Conservation (phyloP, 306 rosid genomes). For the Elaeagnus macrophylla region DNA sequence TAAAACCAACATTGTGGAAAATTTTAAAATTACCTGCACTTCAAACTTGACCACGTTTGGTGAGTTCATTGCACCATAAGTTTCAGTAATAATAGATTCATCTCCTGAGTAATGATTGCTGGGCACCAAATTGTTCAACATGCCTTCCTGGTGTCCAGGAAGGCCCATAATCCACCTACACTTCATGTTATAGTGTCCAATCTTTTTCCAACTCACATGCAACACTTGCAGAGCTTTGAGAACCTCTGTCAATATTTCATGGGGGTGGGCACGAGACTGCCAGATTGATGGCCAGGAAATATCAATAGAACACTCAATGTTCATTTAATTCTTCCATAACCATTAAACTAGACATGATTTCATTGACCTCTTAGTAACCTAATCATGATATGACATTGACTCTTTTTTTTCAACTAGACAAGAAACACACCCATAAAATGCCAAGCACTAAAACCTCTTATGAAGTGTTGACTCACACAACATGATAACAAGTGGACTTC, state of each 20-base stretch:
- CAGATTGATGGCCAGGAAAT: conserved; percentile 20
- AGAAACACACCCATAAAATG: conserved; percentile 12
- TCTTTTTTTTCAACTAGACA: no score
- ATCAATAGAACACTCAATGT: no score
- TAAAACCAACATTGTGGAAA: background rate
- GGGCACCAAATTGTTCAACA: conserved; percentile 44
- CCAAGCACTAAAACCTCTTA: conserved; percentile 9
- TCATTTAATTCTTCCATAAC: background rate
- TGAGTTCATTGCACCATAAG: conserved; percentile 35
- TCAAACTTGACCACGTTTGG: conserved; percentile 83
- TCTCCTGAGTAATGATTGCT: conserved; percentile 48
- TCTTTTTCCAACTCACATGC: conserved; percentile 72
- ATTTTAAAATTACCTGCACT: conserved; percentile 71
- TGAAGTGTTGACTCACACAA: background rate
- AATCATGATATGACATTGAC: no score
- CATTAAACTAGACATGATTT: background rate
- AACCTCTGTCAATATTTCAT: conserved; percentile 91
- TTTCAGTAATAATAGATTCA: conserved; percentile 47
- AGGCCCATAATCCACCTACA: conserved; percentile 80
- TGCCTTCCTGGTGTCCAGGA: conserved; percentile 58
- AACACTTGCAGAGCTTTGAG: conserved; percentile 86
- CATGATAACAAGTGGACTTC: background rate
- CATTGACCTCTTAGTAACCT: conserved; percentile 10
- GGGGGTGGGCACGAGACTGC: conserved; percentile 86
- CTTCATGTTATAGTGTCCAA: conserved; percentile 98